Base-by-base conservation (phyloP, 2,329 filamentous ascomycete species). In the Phialocephala subalpina region DNA sequence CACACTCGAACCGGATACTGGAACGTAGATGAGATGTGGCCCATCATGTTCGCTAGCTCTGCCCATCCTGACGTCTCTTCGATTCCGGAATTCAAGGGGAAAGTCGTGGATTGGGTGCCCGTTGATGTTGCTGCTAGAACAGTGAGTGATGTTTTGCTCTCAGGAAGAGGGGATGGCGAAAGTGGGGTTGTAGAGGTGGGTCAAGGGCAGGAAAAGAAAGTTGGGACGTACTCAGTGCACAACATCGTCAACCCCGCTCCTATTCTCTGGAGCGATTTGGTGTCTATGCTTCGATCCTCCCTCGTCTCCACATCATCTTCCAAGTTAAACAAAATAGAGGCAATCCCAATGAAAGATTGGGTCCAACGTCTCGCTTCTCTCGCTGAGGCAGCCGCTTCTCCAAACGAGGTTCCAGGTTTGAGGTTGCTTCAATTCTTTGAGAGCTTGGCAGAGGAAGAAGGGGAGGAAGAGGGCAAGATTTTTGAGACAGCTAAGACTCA, bases 1-100 rank as follows among this genome's bases (percentile, higher is more conserved):
- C 69, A 67, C 12, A 73, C 71, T 0, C 20, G 8, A 2, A 74
- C 73, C 2, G 69, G 71, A 12, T 58, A 69, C 18, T 75, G 73
- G 73, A 73, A 70, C 42, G 66, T 62, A 12, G 55, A 63, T 18
- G 73, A 74, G 45, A 73, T 74, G 72, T 74, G 70, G 69, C 73
- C 73, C 5, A 70, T 73, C 27, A 57, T 73, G 47, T 69, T 73
- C 60, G 65, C 69, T 11, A 69, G 67, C 16, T 70, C 70, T 1
- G 53, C 65, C 14, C 68, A 70, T 29, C 56, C 59, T 2, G 38
- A 35, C 2, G 67, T 73, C 12, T 56, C 53, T 1, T 57, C 64
- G 12, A 42, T 75, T 0, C 73, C 73, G 2, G 7, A 33, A 1
- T 68, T 74, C 9, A 29, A 40, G 2, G 29, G 22, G 1, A 68